A percentile compares a stretch with the other conserved stretches of the same genome.
These are phyloP conservation scores for Gaeumannomyces sp. DNA, from an alignment of 2,329 filamentous ascomycete genomes.

Conservation along the genomic window DNA sequence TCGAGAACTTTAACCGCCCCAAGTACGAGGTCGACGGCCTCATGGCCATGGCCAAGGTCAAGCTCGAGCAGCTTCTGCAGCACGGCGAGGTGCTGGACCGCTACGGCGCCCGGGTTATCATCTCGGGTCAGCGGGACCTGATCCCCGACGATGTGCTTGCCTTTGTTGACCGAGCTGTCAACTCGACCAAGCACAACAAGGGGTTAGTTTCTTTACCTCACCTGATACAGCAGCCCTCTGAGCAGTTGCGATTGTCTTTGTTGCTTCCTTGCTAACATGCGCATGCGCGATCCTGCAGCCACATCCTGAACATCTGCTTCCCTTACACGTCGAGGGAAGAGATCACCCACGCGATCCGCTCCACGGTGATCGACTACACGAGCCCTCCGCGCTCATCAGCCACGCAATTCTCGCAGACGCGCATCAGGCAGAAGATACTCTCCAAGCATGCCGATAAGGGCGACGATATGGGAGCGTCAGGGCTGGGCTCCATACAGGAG, in stretches of 20 bases:
- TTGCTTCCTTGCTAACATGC: not conserved
- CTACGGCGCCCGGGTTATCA: conserved; percentile 81
- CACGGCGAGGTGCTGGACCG: conserved; percentile 90
- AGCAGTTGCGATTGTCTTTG: not conserved
- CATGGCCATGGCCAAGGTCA: conserved; percentile 97
- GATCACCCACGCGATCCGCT: conserved; percentile 82
- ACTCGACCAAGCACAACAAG: conserved; percentile 81
- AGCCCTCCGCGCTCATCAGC: conserved; percentile 59
- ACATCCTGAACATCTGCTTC: conserved; percentile 86
- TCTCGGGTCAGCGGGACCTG: conserved; percentile 78
- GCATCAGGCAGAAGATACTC: conserved; percentile 80
- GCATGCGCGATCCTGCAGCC: conserved; percentile 26
- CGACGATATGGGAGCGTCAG: conserved; percentile 25
- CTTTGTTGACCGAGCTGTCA: conserved; percentile 78
- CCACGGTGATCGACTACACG: conserved; percentile 82
- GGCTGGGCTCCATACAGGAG: conserved; percentile 43
- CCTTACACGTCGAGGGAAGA: conserved; percentile 95
- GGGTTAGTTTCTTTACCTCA: conserved; percentile 42
- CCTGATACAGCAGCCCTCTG: too few species aligned
- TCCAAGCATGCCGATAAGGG: conserved; percentile 52
- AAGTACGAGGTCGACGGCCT: conserved; percentile 94
- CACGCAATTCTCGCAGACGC: conserved; percentile 77
- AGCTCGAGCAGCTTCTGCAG: conserved; percentile 83
- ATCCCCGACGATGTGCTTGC: conserved; percentile 83
- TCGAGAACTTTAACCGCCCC: conserved; percentile 97